Evolutionary conservation across 2,329 filamentous ascomycete genomes (phyloP), one percentile per base, ranked within the genome.

Genomic region (Grosmannia huntii): DNA sequence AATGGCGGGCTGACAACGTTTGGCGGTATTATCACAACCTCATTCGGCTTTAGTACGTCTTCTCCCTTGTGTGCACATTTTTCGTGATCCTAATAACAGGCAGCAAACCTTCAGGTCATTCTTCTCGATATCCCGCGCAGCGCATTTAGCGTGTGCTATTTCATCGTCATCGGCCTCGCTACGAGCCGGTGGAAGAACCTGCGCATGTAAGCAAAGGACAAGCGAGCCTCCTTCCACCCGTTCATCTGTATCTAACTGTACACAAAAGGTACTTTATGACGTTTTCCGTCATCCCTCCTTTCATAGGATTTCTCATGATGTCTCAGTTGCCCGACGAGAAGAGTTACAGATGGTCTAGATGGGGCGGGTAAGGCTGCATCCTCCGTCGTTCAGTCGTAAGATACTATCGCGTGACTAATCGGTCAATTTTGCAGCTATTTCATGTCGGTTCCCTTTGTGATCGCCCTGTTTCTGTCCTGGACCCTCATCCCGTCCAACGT

Each of bases 401-500:
- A 6, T 9, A 6, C 16, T 14, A 44, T 36, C 21, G 6, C 28
- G 5, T 16, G n/a, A 16, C 53, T 55, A 31, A 46, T 19, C 3
- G 16, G 7, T 44, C 16, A 16, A 19, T 41, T n/a, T 11, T 36
- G 10, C 23, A 54, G 55, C 31, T 71, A 68, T 60, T 67, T 71
- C 60, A 69, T 72, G 62, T 70, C 68, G 1, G 68, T 71, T 0
- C 65, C 69, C 0, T 68, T 66, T 31, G 65, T 69, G 25, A 65
- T 72, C 16, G 65, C 62, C 7, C 56, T 71, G 3, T 71, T 71
- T 57, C 59, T 70, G 1, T 69, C 68, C 9, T 71, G 68, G 69
- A 68, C 68, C 0, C 59, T 71, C n/a, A 62, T 76, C 53, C 73
- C 74, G 0, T 74, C 72, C 38, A 77, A 77, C 62, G 68, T 74